These are phyloP conservation scores for Huntiella savannae DNA, from an alignment of 2,329 filamentous ascomycete species.

Conservation along the genomic window DNA sequence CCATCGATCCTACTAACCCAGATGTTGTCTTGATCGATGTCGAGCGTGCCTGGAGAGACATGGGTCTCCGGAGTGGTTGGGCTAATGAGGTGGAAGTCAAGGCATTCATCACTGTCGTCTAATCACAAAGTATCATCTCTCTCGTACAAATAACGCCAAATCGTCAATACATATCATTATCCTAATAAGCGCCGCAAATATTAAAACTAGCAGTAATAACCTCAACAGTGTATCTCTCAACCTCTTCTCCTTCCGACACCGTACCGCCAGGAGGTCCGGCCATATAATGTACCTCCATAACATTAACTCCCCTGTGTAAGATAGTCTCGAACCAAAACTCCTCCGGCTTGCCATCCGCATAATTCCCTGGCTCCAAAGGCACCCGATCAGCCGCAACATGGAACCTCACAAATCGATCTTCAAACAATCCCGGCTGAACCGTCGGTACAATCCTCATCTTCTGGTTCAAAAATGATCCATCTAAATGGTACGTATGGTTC, in stretches of 20 bases:
- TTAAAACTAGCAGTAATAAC: slow-evolving; percentile 60
- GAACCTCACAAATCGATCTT: slow-evolving; percentile 10
- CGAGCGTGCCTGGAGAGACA: slow-evolving; percentile 55
- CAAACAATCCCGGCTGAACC: slow-evolving; percentile 6
- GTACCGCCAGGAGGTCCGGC: slow-evolving; percentile 46
- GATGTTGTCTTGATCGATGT: slow-evolving; percentile 62
- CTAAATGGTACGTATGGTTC: slow-evolving; percentile 10
- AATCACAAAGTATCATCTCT: background rate
- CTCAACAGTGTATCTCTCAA: slow-evolving; percentile 53
- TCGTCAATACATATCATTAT: background rate
- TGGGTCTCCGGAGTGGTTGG: slow-evolving; percentile 52
- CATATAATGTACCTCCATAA: slow-evolving; percentile 60
- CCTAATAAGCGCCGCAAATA: slow-evolving; percentile 9
- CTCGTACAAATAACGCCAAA: slow-evolving; percentile 2
- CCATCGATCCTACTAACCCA: slow-evolving; percentile 28
- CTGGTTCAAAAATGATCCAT: slow-evolving; percentile 9
- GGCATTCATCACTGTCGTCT: slow-evolving; percentile 30
- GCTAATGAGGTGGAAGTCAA: slow-evolving; percentile 61
- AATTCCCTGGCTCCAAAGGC: slow-evolving; percentile 33
- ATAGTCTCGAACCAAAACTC: slow-evolving; percentile 59
- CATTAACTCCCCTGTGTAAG: slow-evolving; percentile 53
- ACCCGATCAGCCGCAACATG: slow-evolving; percentile 30
- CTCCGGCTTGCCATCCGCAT: slow-evolving; percentile 32
- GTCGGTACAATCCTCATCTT: slow-evolving; percentile 11
- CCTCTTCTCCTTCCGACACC: slow-evolving; percentile 26